Evolutionary conservation across 768 basidiomycete species (phyloP).

Genomic region (Xerocomellus dryophilus): DNA sequence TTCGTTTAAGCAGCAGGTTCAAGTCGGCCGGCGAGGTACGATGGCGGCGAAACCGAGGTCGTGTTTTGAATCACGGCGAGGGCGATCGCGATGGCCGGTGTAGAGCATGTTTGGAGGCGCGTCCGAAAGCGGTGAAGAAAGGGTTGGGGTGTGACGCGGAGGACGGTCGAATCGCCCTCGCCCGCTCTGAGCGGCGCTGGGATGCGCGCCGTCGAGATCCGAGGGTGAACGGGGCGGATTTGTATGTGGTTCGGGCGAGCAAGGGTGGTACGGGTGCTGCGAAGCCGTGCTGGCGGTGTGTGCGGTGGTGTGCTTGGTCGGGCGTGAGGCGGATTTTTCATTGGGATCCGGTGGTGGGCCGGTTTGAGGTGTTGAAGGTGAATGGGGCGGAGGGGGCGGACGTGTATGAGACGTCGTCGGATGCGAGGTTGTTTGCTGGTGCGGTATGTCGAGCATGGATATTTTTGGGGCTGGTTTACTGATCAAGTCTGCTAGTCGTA

Average conservation of each 20-base stretch:
- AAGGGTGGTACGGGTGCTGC: not conserved
- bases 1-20: slow-evolving; percentile 7
- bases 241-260: slow-evolving; percentile 1
- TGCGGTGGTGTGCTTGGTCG: slow-evolving; percentile 4
- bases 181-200: not conserved
- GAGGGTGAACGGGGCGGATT: slow-evolving; percentile 1
- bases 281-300: slow-evolving; percentile 4
- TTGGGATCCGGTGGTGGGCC: not conserved
- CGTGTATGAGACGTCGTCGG: slow-evolving; percentile 1
- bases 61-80: not conserved
- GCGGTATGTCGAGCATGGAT: not conserved
- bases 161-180: not conserved
- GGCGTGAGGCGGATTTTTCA: slow-evolving; percentile 3
- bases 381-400: not conserved
- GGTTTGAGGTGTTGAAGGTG: slow-evolving; percentile 4
- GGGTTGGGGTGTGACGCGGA: not conserved
- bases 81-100: not conserved
- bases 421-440: slow-evolving; percentile 3
- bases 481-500: not conserved
- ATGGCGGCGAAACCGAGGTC: not conserved
- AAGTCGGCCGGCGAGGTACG: not conserved
- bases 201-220: not conserved
- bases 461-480: not conserved
- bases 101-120: not conserved
- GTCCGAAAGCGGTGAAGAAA: not conserved